Conservation (phyloP, 768 basidiomycete species). For the Exidia glandulosa region DNA sequence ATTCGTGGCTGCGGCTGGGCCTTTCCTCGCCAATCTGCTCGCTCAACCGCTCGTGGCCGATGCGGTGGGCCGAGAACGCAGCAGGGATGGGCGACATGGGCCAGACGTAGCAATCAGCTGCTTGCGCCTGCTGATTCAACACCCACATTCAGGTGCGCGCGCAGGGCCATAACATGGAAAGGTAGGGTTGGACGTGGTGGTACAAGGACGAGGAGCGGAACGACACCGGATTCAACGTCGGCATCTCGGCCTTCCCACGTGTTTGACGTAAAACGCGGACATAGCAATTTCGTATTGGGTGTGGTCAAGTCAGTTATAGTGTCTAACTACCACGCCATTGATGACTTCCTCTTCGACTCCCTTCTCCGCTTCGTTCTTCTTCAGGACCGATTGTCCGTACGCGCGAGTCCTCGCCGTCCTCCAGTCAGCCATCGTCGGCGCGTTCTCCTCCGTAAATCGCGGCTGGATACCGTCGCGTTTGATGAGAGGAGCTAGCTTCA, state of each 20-base stretch:
- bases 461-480: conserved; percentile 31
- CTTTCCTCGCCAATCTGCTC: too few species aligned
- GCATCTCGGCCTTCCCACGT: not conserved
- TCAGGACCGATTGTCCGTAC: conserved; percentile 39
- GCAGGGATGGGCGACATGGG: too few species aligned
- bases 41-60: too few species aligned
- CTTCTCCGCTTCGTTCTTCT: conserved; percentile 21
- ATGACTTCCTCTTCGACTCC: conserved; percentile 45
- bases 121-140: too few species aligned
- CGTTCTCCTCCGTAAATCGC: conserved; percentile 26
- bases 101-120: too few species aligned
- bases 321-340: conserved; percentile 43
- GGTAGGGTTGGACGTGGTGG: too few species aligned
- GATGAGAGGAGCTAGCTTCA: conserved; percentile 32
- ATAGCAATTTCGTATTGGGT: not conserved
- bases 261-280: not conserved
- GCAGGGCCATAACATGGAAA: too few species aligned
- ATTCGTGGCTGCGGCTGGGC: too few species aligned
- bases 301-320: conserved; percentile 32
- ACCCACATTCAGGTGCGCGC: too few species aligned
- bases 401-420: conserved; percentile 38
- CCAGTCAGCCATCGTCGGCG: conserved; percentile 44
- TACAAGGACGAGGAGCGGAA: too few species aligned
- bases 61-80: too few species aligned
- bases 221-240: too few species aligned